Conservation (phyloP, 2,329 filamentous ascomycete genomes). For the Cladosporium sp. region DNA sequence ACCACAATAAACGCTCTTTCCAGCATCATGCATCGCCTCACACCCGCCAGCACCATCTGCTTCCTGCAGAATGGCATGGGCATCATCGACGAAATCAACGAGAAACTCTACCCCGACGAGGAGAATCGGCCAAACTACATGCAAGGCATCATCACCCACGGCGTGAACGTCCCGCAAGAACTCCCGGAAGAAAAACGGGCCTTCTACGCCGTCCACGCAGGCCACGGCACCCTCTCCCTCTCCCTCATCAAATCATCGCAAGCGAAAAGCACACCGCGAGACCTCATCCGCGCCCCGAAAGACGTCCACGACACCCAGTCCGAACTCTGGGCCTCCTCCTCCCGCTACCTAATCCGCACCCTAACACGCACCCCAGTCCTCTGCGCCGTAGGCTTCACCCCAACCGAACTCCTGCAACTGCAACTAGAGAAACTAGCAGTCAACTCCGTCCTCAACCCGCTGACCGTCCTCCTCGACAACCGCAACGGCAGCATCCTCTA, state of each 20-base stretch:
- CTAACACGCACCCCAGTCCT: constrained; percentile 65
- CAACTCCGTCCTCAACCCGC: constrained; percentile 74
- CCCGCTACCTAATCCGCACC: constrained; percentile 65
- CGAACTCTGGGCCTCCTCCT: constrained; percentile 44
- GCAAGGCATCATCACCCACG: constrained; percentile 66
- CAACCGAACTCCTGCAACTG: constrained; percentile 65
- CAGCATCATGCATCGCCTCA: constrained; percentile 67
- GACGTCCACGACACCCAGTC: constrained; percentile 26
- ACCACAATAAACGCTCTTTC: constrained; percentile 67
- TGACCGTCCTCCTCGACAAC: constrained; percentile 77
- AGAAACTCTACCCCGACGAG: constrained; percentile 68
- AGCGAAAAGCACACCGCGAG: neutral
- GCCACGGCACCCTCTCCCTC: constrained; percentile 60
- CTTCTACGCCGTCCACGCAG: constrained; percentile 60
- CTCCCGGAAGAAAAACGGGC: constrained; percentile 37
- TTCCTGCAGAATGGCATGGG: constrained; percentile 83
- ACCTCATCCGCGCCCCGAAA: neutral
- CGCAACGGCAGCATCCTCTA: constrained; percentile 70
- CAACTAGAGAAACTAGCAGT: constrained; percentile 81
- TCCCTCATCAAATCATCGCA: constrained; percentile 49
- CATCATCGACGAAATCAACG: constrained; percentile 74
- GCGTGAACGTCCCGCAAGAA: constrained; percentile 48
- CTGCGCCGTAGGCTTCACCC: constrained; percentile 59
- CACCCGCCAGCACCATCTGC: constrained; percentile 68
- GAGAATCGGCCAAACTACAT: constrained; percentile 72